phyloP scores from a whole-genome alignment of 768 basidiomycete species.

The Mrakia frigida region DNA sequence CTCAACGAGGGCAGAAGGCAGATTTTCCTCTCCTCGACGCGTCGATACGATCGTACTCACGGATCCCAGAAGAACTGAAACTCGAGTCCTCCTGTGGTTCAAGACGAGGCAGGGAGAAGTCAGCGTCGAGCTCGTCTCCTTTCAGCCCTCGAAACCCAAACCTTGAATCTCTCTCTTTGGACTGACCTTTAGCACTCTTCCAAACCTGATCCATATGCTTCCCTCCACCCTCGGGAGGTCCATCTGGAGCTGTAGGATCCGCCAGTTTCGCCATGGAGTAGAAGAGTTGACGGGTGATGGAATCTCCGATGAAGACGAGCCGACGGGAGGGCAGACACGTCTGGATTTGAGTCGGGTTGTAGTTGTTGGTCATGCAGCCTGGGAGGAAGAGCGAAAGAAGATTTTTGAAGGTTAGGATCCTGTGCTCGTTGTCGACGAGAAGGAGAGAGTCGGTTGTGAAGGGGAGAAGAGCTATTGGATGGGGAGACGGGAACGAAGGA shows the following conservation, averaged over 20 bases:
- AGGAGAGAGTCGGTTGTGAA: background rate
- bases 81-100: conserved; percentile 43
- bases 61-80: conserved; percentile 73
- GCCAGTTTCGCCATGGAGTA: conserved; percentile 63
- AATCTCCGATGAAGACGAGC: conserved; percentile 78
- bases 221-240: conserved; percentile 47
- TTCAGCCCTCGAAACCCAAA: conserved; percentile 40
- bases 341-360: conserved; percentile 33
- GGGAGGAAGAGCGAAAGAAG: conserved; percentile 13
- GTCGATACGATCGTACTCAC: conserved; percentile 27
- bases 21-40: background rate
- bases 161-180: conserved; percentile 3
- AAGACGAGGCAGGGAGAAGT: conserved; percentile 49
- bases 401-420: background rate
- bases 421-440: too few relatives aligned
- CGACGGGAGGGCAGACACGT: conserved; percentile 47
- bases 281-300: conserved; percentile 70
- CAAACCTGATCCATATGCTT: conserved; percentile 58
- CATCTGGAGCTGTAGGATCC: conserved; percentile 50
- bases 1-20: too few relatives aligned
- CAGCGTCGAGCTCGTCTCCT: conserved; percentile 47
- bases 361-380: conserved; percentile 72
- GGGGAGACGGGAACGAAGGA: background rate
- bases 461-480: background rate
- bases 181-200: conserved; percentile 31